Conservation (phyloP, 2,329 filamentous ascomycete species). For the Pseudocercospora macadamiae region DNA sequence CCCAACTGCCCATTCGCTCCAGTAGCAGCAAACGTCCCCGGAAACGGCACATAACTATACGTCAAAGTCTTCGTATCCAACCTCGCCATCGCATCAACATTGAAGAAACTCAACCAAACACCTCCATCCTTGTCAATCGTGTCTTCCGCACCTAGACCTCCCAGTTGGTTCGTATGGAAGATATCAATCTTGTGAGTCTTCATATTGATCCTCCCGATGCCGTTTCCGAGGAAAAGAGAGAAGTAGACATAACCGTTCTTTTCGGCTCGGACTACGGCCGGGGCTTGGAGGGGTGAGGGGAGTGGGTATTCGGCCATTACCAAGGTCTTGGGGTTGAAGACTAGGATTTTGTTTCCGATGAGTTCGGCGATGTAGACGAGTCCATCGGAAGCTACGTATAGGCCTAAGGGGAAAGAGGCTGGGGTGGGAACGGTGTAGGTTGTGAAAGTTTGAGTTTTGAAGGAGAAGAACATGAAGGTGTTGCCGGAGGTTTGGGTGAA, state of each 20-base stretch:
- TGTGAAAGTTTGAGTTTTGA: constrained; percentile 21
- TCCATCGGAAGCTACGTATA: constrained; percentile 21
- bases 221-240: constrained; percentile 24
- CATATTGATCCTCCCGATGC: constrained; percentile 26
- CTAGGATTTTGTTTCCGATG: constrained; percentile 26
- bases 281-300: constrained; percentile 19
- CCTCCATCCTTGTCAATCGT: constrained; percentile 27
- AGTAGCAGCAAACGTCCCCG: constrained; percentile 5
- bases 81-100: constrained; percentile 18
- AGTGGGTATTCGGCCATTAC: constrained; percentile 21
- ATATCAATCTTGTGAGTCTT: constrained; percentile 24
- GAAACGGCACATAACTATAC: constrained; percentile 22
- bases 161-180: constrained; percentile 22
- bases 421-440: constrained; percentile 26
- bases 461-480: constrained; percentile 25
- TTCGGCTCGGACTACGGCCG: constrained; percentile 26
- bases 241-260: constrained; percentile 27
- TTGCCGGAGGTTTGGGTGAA: constrained; percentile 30
- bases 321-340: constrained; percentile 18
- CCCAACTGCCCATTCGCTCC: constrained; percentile 12
- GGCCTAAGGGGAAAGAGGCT: constrained; percentile 23
- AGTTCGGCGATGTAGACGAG: constrained; percentile 25
- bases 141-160: constrained; percentile 24
- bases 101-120: constrained; percentile 26
- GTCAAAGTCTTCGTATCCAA: constrained; percentile 22